phyloP scores from a whole-genome alignment of 371 early-diverging fungal species.

The Massospora cicadina region DNA sequence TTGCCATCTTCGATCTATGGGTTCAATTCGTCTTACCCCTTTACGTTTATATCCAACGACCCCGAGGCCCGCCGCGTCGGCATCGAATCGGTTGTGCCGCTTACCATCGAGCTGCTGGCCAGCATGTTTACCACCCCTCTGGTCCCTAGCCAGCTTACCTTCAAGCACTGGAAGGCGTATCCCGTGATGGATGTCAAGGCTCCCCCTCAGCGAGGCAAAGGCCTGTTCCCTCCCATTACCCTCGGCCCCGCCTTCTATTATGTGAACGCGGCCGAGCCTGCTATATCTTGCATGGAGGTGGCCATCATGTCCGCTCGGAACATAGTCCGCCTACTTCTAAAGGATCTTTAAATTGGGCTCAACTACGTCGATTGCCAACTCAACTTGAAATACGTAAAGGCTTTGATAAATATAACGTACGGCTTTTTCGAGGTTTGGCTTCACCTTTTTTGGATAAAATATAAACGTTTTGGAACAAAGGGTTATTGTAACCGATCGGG shows the following conservation, averaged over 20 bases:
- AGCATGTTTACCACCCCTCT: not conserved
- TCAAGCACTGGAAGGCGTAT: constrained; percentile 1
- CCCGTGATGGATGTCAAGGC: not conserved
- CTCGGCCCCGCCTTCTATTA: not conserved
- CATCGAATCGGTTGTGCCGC: not conserved
- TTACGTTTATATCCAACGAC: not conserved
- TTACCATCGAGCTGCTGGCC: not conserved
- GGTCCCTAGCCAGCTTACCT: not conserved
- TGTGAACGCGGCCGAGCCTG: constrained; percentile 3
- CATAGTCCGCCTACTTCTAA: not conserved
- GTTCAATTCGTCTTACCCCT: not conserved
- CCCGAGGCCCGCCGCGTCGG: not conserved
- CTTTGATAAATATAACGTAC: too few relatives aligned
- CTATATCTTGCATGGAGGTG: constrained; percentile 9
- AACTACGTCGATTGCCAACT: not conserved
- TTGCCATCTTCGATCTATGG: constrained; percentile 2
- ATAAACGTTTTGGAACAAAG: too few relatives aligned
- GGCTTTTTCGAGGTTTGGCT: too few relatives aligned
- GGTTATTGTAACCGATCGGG: too few relatives aligned
- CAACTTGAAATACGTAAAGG: too few relatives aligned
- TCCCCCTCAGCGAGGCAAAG: not conserved
- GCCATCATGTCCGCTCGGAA: not conserved
- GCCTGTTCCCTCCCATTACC: not conserved
- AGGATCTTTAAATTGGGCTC: not conserved
- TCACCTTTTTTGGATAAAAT: too few relatives aligned